Conservation (phyloP, 306 rosid genomes). For the Arachis stenosperma region DNA sequence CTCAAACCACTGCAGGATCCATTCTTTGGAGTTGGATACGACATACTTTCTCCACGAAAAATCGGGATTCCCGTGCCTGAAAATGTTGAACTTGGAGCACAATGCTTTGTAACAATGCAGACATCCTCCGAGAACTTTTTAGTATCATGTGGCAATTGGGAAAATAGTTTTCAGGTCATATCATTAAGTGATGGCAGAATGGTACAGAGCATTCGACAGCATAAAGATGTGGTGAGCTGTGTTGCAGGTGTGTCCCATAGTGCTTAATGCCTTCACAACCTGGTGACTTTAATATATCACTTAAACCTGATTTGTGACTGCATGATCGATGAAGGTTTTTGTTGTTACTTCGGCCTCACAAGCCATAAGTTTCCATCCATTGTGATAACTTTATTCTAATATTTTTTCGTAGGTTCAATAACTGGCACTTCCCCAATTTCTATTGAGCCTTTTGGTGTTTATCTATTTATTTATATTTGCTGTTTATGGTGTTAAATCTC, state of each 20-base stretch:
- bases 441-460: conserved; percentile 11
- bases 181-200: conserved; percentile 88
- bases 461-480: background rate
- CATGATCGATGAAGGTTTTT: conserved; percentile 21
- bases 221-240: conserved; percentile 96
- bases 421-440: conserved; percentile 14
- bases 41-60: conserved; percentile 79
- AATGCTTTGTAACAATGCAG: conserved; percentile 89
- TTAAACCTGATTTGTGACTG: conserved; percentile 20
- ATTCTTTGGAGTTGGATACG: conserved; percentile 88
- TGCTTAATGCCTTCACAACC: conserved; percentile 8
- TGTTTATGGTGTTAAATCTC: conserved; percentile 16
- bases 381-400: conserved; percentile 19
- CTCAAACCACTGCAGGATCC: conserved; percentile 69
- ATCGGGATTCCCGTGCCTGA: conserved; percentile 92
- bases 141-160: conserved; percentile 98
- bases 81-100: conserved; percentile 84
- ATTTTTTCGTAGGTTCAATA: conserved; percentile 17
- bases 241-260: conserved; percentile 75
- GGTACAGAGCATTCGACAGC: conserved; percentile 97
- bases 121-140: conserved; percentile 77
- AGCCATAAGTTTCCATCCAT: conserved; percentile 9
- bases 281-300: conserved; percentile 25
- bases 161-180: conserved; percentile 94
- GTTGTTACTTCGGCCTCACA: background rate